These are phyloP conservation scores for Monosporozyma solicola DNA, from an alignment of 805 yeast genomes.

Conservation along the genomic window DNA sequence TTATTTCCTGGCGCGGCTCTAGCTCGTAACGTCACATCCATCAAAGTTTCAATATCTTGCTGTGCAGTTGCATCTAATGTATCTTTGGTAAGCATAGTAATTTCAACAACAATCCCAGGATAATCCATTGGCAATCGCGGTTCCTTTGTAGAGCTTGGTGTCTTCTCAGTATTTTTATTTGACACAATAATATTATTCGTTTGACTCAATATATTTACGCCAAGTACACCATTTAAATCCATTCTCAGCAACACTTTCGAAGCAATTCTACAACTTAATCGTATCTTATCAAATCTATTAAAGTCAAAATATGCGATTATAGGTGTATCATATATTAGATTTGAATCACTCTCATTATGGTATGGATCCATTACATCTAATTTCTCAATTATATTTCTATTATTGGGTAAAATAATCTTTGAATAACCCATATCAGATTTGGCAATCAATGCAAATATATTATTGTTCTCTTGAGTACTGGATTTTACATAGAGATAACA, in stretches of 20 bases:
- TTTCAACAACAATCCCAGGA: constrained; percentile 35
- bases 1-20: background rate
- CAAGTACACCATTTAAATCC: constrained; percentile 42
- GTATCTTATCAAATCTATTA: constrained; percentile 37
- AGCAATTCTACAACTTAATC: constrained; percentile 42
- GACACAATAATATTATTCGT: constrained; percentile 23
- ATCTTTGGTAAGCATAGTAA: constrained; percentile 31
- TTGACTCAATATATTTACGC: constrained; percentile 38
- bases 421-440: constrained; percentile 67
- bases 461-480: constrained; percentile 14
- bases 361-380: constrained; percentile 29
- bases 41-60: constrained; percentile 19
- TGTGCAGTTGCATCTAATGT: constrained; percentile 15
- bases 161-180: constrained; percentile 7
- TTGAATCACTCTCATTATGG: background rate
- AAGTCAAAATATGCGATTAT: constrained; percentile 43
- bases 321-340: constrained; percentile 1
- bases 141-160: constrained; percentile 1
- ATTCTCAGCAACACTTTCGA: constrained; percentile 46
- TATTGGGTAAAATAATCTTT: constrained; percentile 57
- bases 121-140: constrained; percentile 29
- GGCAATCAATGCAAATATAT: constrained; percentile 43
- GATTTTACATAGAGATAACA: constrained; percentile 39
- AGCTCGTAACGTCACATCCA: constrained; percentile 15
- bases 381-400: constrained; percentile 52